Conservation (phyloP, 495 filamentous ascomycete species). For the Aspergillus bridgeri region DNA sequence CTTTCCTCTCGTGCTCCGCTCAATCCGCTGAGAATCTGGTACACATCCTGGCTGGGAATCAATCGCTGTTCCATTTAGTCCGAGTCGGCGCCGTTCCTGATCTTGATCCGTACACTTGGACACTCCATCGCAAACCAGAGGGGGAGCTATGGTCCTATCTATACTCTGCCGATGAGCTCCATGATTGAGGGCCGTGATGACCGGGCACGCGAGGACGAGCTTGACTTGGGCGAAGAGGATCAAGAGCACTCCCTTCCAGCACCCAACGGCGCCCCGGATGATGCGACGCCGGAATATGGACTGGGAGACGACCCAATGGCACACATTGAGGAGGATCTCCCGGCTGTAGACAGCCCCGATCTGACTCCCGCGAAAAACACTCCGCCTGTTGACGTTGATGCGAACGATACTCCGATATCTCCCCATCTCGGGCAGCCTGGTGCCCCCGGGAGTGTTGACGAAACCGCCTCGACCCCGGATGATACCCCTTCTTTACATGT, state of each 20-base stretch:
- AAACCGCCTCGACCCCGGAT: slow-evolving; percentile 69
- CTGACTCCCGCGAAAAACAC: slow-evolving; percentile 11
- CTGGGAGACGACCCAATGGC: slow-evolving; percentile 15
- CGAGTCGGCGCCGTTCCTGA: background rate
- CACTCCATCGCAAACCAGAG: background rate
- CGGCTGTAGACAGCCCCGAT: slow-evolving; percentile 25
- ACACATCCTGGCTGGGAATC: slow-evolving; percentile 1
- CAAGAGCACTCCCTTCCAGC: slow-evolving; percentile 21
- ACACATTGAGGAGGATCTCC: slow-evolving; percentile 27
- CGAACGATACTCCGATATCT: slow-evolving; percentile 17
- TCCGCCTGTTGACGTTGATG: slow-evolving; percentile 7
- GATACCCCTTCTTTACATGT: slow-evolving; percentile 89
- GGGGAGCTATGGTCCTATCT: slow-evolving; percentile 45
- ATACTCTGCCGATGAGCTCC: slow-evolving; percentile 48
- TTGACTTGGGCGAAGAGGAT: slow-evolving; percentile 42
- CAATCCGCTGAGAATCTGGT: slow-evolving; percentile 2
- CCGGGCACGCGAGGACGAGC: slow-evolving; percentile 46
- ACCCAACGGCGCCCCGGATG: slow-evolving; percentile 24
- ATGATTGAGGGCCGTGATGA: slow-evolving; percentile 47
- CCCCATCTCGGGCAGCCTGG: slow-evolving; percentile 20
- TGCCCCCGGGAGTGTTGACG: slow-evolving; percentile 40
- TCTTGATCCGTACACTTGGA: background rate
- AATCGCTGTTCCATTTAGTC: background rate
- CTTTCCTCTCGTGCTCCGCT: background rate
- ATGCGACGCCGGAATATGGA: slow-evolving; percentile 10